These are phyloP conservation scores for Suillus brevipes DNA, from an alignment of 768 basidiomycete genomes.

Conservation along the genomic window DNA sequence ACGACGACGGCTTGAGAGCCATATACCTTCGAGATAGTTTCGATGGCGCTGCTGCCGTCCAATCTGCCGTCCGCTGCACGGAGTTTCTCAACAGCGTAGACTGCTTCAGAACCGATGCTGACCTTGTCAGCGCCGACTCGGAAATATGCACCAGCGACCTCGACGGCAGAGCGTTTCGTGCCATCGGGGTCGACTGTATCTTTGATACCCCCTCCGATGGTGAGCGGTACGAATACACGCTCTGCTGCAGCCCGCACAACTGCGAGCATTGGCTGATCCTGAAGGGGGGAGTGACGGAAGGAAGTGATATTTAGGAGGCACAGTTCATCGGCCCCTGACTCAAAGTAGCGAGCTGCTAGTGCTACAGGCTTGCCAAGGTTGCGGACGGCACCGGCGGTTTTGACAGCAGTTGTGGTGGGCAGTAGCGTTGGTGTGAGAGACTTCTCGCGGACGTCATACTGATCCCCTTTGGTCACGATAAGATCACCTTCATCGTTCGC, in stretches of 20 bases:
- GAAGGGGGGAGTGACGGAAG: conserved; percentile 93
- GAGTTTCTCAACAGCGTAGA: conserved; percentile 87
- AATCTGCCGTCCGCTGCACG: conserved; percentile 48
- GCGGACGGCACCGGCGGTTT: conserved; percentile 75
- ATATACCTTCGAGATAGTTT: conserved; percentile 86
- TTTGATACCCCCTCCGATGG: conserved; percentile 98
- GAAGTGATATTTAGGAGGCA: conserved; percentile 99
- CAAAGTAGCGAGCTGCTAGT: conserved; percentile 83
- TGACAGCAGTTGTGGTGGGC: conserved; percentile 31
- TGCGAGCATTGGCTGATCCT: conserved; percentile 97
- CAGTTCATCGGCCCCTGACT: conserved; percentile 90
- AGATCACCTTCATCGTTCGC: conserved; percentile 95
- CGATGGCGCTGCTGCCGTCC: conserved; percentile 84
- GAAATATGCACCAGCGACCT: conserved; percentile 96
- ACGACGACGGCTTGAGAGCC: conserved; percentile 98
- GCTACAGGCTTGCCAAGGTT: conserved; percentile 98
- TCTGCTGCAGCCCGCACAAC: conserved; percentile 90
- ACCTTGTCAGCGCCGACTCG: conserved; percentile 98
- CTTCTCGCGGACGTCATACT: conserved; percentile 96
- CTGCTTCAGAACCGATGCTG: conserved; percentile 95
- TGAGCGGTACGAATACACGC: conserved; percentile 93
- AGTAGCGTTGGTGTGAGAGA: conserved; percentile 20
- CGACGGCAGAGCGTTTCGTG: conserved; percentile 79
- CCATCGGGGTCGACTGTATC: conserved; percentile 96
- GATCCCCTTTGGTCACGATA: conserved; percentile 98